Percentiles rank a stretch among this genome's conserved stretches.
Evolutionary conservation across 148 eudicot species (phyloP).

Genomic region (Pharnaceum exiguum): DNA sequence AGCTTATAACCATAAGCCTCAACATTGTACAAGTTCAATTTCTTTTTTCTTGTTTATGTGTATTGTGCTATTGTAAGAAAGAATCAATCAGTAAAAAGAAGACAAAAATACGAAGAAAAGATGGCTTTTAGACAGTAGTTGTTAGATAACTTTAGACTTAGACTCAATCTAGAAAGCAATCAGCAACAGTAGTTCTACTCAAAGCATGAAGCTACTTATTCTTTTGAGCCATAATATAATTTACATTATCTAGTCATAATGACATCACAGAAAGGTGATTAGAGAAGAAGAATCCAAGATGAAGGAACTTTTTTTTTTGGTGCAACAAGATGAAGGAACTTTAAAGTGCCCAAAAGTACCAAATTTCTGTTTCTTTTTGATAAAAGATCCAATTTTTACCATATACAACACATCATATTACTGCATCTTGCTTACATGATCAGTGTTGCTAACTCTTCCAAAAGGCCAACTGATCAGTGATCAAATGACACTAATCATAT

Average conservation of each 20-base stretch:
- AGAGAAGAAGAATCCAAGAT: neutral
- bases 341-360: neutral
- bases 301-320: too few species aligned
- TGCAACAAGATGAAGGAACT: too few species aligned
- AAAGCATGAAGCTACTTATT: neutral
- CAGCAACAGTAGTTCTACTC: neutral
- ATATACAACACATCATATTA: neutral
- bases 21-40: too few species aligned
- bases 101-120: too few species aligned
- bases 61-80: too few species aligned
- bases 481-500: too few species aligned
- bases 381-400: neutral
- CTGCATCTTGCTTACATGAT: neutral
- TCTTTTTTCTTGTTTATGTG: too few species aligned
- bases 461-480: neutral
- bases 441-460: neutral
- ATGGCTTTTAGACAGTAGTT: too few species aligned
- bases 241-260: neutral
- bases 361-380: neutral
- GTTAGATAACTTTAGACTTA: too few species aligned
- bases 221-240: neutral
- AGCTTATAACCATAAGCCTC: too few species aligned
- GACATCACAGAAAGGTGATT: neutral
- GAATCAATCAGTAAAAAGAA: too few species aligned
- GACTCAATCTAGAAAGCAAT: too few species aligned